phyloP scores from a whole-genome alignment of 495 filamentous ascomycete species.

The Acidiella bohemica region DNA sequence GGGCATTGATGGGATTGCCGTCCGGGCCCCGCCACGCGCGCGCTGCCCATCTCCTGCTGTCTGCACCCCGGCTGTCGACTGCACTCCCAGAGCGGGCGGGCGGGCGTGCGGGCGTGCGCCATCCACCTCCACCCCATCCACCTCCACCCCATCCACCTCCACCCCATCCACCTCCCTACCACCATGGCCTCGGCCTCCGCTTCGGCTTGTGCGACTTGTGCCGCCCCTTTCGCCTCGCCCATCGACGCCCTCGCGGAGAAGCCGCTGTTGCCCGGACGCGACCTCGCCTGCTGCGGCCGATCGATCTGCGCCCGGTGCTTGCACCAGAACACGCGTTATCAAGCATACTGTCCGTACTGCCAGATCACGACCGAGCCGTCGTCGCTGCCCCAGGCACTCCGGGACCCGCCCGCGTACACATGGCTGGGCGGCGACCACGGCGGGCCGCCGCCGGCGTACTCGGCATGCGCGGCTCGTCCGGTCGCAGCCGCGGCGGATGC shows the following conservation, averaged over 20 bases:
- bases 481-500: slow-evolving; percentile 21
- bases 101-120: no score
- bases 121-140: no score
- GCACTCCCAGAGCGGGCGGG: no score
- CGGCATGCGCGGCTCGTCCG: slow-evolving; percentile 21
- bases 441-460: slow-evolving; percentile 26
- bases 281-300: slow-evolving; percentile 47
- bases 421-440: slow-evolving; percentile 24
- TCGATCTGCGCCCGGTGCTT: slow-evolving; percentile 57
- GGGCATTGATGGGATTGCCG: no score
- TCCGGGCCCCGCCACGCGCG: no score
- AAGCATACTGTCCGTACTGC: slow-evolving; percentile 53
- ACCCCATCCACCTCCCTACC: background rate
- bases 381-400: slow-evolving; percentile 41
- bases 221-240: slow-evolving; percentile 7
- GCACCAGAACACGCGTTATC: slow-evolving; percentile 52
- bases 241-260: slow-evolving; percentile 15
- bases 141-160: background rate
- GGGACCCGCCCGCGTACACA: slow-evolving; percentile 46
- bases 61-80: no score
- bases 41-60: no score
- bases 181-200: slow-evolving; percentile 5
- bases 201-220: slow-evolving; percentile 22
- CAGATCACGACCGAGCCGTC: slow-evolving; percentile 40
- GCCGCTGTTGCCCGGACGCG: slow-evolving; percentile 17